A percentile compares a stretch with the other conserved stretches of the same genome.
phyloP scores from a whole-genome alignment of 257 asterid genomes.

The Rhazya stricta region DNA sequence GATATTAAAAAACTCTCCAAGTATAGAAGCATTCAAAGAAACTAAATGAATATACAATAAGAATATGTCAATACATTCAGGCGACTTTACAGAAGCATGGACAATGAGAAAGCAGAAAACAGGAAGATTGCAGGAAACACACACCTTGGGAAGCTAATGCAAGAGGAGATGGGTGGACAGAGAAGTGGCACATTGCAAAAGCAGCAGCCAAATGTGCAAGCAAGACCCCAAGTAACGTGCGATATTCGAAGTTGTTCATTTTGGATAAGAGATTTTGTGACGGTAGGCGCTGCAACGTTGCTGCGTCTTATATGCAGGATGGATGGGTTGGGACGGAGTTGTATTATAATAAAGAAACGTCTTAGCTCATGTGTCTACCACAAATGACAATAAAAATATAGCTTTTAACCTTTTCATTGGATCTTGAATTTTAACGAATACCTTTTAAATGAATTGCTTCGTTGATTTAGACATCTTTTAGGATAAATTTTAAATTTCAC shows the following conservation, averaged over 20 bases:
- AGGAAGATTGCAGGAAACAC: background rate
- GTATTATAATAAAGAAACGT: too few relatives aligned
- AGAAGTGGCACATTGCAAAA: conserved; percentile 5
- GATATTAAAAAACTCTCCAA: background rate
- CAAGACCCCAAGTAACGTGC: background rate
- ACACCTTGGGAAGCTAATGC: background rate
- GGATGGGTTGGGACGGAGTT: background rate
- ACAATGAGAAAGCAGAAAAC: background rate
- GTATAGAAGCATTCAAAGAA: background rate
- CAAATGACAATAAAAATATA: too few relatives aligned
- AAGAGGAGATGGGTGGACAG: background rate
- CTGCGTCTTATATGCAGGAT: background rate
- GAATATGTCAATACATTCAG: background rate
- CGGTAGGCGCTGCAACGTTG: conserved; percentile 9
- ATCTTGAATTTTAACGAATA: too few relatives aligned
- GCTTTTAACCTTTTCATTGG: too few relatives aligned
- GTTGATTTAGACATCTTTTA: too few relatives aligned
- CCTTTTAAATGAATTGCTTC: too few relatives aligned
- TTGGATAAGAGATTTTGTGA: conserved; percentile 13
- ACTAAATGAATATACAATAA: background rate
- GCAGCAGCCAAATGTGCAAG: background rate
- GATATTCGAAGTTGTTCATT: background rate
- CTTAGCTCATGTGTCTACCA: too few relatives aligned
- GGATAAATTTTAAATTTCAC: too few relatives aligned
- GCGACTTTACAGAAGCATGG: background rate